These are phyloP conservation scores for Tolypocladium ovalisporum DNA, from an alignment of 2,329 filamentous ascomycete species.

Conservation along the genomic window DNA sequence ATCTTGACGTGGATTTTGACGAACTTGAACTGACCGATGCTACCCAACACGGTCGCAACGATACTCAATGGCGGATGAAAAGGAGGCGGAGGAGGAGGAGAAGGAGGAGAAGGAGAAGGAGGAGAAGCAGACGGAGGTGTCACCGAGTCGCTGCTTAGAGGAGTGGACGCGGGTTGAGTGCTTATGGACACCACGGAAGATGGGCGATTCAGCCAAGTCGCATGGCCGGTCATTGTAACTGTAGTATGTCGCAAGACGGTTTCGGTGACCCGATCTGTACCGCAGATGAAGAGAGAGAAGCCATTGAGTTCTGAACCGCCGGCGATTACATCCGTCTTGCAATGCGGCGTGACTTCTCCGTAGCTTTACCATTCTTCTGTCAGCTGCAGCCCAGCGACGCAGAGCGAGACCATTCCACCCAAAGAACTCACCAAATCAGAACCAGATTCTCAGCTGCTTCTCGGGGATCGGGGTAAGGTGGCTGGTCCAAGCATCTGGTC, in stretches of 20 bases:
- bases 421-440: conserved; percentile 4
- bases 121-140: background rate
- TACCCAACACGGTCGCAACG: conserved; percentile 5
- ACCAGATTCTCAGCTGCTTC: conserved; percentile 1
- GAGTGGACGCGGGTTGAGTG: background rate
- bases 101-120: background rate
- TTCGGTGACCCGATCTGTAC: conserved; percentile 7
- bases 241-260: conserved; percentile 8
- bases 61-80: background rate
- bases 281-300: conserved; percentile 11
- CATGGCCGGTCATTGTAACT: background rate
- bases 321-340: conserved; percentile 11
- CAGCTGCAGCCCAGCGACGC: background rate
- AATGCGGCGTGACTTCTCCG: conserved; percentile 6
- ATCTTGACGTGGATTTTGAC: background rate
- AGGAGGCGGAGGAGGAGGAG: background rate
- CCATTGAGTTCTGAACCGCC: conserved; percentile 5
- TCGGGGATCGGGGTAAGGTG: background rate
- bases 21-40: conserved; percentile 4
- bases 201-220: background rate
- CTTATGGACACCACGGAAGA: background rate
- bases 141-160: background rate
- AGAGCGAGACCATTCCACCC: background rate
- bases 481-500: conserved; percentile 8
- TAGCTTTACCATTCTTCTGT: background rate